A percentile compares a stretch with the other conserved stretches of the same genome.
phyloP scores from a whole-genome alignment of 2,329 filamentous ascomycete species.

The Annulohypoxylon truncatum region DNA sequence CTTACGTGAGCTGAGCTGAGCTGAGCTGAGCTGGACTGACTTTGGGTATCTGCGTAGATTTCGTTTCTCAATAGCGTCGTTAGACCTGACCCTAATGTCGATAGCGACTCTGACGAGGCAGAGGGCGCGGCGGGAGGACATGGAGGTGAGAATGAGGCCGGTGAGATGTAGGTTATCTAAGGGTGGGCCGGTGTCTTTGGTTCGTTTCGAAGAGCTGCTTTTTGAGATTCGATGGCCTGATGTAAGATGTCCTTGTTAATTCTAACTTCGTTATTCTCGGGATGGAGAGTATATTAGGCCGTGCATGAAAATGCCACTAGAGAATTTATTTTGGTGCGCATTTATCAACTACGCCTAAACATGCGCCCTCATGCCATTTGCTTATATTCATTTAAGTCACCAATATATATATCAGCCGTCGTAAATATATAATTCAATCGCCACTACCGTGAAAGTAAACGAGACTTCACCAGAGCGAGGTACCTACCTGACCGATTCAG shows the following conservation, averaged over 20 bases:
- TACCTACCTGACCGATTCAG: too few species aligned
- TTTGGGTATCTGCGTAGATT: slow-evolving; percentile 60
- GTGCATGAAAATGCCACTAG: too few species aligned
- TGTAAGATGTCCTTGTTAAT: not conserved
- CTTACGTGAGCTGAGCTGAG: not conserved
- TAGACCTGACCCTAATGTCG: slow-evolving; percentile 72
- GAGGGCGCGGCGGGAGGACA: slow-evolving; percentile 33
- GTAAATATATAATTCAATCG: too few species aligned
- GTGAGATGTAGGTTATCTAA: not conserved
- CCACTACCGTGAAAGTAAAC: too few species aligned
- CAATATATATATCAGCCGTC: too few species aligned
- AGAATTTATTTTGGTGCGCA: too few species aligned
- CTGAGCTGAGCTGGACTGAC: not conserved
- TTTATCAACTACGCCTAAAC: too few species aligned
- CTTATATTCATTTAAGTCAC: too few species aligned
- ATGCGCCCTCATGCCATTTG: too few species aligned
- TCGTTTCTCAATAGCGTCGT: slow-evolving; percentile 78
- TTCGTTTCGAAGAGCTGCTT: not conserved
- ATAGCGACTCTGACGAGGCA: slow-evolving; percentile 54
- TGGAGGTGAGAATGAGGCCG: slow-evolving; percentile 5
- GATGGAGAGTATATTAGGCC: too few species aligned
- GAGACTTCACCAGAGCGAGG: not conserved
- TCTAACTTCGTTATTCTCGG: not conserved
- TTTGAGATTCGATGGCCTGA: not conserved
- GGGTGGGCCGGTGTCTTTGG: too few species aligned